Base-by-base conservation (phyloP, 306 rosid genomes). In the Cucurbita pepo region DNA sequence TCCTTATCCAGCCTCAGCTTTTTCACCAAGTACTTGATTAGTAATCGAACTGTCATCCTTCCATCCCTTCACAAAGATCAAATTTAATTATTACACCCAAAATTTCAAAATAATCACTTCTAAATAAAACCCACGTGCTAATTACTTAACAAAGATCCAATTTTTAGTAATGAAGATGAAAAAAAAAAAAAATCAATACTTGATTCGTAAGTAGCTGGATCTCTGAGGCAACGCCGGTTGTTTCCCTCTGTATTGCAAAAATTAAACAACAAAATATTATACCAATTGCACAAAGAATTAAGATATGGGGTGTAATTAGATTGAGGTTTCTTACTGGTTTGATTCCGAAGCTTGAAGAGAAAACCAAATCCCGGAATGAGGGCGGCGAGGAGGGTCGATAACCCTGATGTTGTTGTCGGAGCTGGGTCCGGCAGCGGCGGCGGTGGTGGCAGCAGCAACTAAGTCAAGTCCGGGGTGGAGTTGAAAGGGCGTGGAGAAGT, bases 361-460 rank as follows among this genome's bases (percentile, higher is more conserved):
- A 37, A 94, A 94, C 99, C 99, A 94, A 51, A 94, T 83, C 83
- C 99, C 99, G 11, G 97, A 94, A 74, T 89, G 96, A 51, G 96
- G 96, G 72, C 99, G 77, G n/a, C 85, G 75, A 0, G 99, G 99
- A 82, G 97, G 97, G 80, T 88, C 88, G 50, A 89, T 86, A 9
- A 91, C 90, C 62, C 91, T 79, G 63, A 78, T 12, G 1, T 4
- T 12, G 1, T 4, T 6, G 85, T 43, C 53, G 73, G 85, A 56
- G 84, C 81, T 13, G 22, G 73, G 50, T 75, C 77, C 36, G 81
- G 56, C 56, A 9, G 56, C 25, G 79, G 87, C 18, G 74, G 79
- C 13, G 77, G 87, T 73, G 88, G 83, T 19, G 34, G 34, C 0
- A 2, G 51, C 38, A 3, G 51, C 14, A 8, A 65, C 72, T 5